Evolutionary conservation across 345 rosid species (phyloP), one percentile per base, ranked within the genome.

Genomic region (Raphanus sativus): DNA sequence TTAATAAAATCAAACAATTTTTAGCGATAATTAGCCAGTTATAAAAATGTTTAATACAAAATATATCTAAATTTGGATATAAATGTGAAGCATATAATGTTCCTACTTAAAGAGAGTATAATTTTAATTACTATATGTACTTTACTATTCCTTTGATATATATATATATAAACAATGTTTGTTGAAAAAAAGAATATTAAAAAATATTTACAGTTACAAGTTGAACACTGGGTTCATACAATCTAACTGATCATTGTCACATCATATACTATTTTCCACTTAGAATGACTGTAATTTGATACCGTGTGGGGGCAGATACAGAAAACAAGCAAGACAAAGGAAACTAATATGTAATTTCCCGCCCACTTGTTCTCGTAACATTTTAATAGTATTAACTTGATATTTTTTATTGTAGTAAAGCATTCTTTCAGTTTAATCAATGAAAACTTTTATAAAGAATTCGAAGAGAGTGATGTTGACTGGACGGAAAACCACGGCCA

Each of bases 281-380:
- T 70, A 56, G 54, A 32, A 58, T 58, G 11, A 66, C 33, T 71
- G 77, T 72, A 32, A 71, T 33, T 72, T 72, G 64, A 67, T 72
- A 66, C 69, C 81, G 81, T 71, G 81, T 77, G 63, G 81, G 81
- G 77, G 73, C 73, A 58, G 25, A 10, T 40, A 17, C 13, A 40
- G 30, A 71, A 77, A 71, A 56, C 71, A 77, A 65, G 59, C 76
- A 70, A 70, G 28, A 70, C 52, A 28, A 70, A 71, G 73, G 76
- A 26, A 59, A 71, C 61, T 59, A 65, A 71, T 77, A 26, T 42
- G 36, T 4, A n/a, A 42, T 56, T 66, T 25, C 60, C 32, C 70
- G 3, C 48, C 81, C 60, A 78, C 77, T 78, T 78, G 74, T 25
- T 61, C 54, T 71, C 24, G 36, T 30, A 56, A 5, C 50, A 71